Base-by-base conservation (phyloP, 306 rosid genomes). In the Trifolium dubium region DNA sequence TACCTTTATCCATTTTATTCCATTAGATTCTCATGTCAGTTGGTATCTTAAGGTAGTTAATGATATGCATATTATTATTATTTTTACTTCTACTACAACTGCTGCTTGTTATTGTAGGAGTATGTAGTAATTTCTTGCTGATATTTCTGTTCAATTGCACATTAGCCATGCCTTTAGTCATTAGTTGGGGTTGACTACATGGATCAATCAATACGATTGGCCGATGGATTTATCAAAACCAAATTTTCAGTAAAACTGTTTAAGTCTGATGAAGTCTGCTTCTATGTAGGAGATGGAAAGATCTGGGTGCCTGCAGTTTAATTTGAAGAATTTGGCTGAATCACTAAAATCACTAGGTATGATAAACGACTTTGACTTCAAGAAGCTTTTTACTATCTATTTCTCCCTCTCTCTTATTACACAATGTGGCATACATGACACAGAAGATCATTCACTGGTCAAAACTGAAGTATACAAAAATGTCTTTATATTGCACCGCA, bases 271-370 rank as follows among this genome's bases (percentile, higher is more conserved):
- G 39, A 75, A 78, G 58, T 79, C 34, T 53, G 77, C 67, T 88
- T 80, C 58, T 59, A 13, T 81, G 61, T 84, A 93, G 98, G 98
- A 93, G 75, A 85, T 93, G 97, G 96, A 88, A 83, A 84, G 67
- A 85, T 86, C 94, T 15, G 90, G 91, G 61, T 85, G 84, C 71
- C 72, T 10, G 69, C 88, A 73, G 68, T 81, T 85, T 70, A 80
- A 70, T 83, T 41, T 82, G 64, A 83, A 72, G 81, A 85, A 79
- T 79, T 82, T 93, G 85, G 92, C 98, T 10, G 98, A 91, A 80
- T 85, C 87, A 4, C 86, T 93, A 34, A 93, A 93, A 79, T 74
- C 91, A 41, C 89, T 81, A 81, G 98, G 98, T 93, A 89, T 41
- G 78, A 81, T 54, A 54, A 54, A 19, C 1, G 5, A 53, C 46